A percentile compares a stretch with the other conserved stretches of the same genome.
Evolutionary conservation across 2,329 filamentous ascomycete genomes (phyloP).

Genomic region (Rutstroemia sp.): DNA sequence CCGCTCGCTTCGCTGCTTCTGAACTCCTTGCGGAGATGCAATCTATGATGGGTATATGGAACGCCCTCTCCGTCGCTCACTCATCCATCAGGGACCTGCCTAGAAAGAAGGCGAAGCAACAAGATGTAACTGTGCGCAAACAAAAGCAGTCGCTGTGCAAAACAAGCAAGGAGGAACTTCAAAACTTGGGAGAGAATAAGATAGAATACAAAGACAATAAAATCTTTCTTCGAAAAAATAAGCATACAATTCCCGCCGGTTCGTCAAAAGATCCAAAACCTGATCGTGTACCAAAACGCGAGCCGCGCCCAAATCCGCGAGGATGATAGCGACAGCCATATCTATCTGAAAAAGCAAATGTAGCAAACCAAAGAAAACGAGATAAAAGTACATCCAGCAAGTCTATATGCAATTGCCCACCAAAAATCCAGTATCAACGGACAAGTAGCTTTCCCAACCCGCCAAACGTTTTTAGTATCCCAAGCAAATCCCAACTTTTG

Average conservation of each 20-base stretch:
- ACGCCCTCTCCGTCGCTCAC: not conserved
- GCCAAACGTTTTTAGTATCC: conserved; percentile 8
- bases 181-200: conserved; percentile 4
- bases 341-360: conserved; percentile 7
- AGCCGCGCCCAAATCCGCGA: conserved; percentile 10
- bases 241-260: conserved; percentile 10
- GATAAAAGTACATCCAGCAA: conserved; percentile 8
- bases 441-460: conserved; percentile 1
- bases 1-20: not conserved
- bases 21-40: conserved; percentile 2
- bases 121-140: not conserved
- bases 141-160: conserved; percentile 7
- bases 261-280: conserved; percentile 8
- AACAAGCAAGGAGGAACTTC: conserved; percentile 4
- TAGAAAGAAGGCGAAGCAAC: not conserved
- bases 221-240: conserved; percentile 4
- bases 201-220: conserved; percentile 9
- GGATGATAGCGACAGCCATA: conserved; percentile 7
- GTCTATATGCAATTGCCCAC: conserved; percentile 9
- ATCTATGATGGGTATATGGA: conserved; percentile 5
- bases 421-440: conserved; percentile 6
- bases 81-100: conserved; percentile 3
- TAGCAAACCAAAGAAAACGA: conserved; percentile 3
- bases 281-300: conserved; percentile 8
- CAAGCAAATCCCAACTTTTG: conserved; percentile 10